Evolutionary conservation across 2,329 filamentous ascomycete species (phyloP).

Genomic region (Myriosclerotinia duriaeana): DNA sequence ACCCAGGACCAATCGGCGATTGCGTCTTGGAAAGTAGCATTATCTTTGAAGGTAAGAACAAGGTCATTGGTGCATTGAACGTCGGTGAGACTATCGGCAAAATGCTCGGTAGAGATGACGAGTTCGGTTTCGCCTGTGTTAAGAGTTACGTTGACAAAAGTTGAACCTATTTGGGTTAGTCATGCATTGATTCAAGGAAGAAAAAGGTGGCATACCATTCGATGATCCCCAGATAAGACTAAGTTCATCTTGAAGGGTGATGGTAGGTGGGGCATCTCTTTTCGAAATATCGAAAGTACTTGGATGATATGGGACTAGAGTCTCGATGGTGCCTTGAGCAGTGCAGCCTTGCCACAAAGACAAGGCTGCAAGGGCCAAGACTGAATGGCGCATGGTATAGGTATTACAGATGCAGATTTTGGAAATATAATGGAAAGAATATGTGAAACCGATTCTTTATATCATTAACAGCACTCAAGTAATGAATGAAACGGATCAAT

Average conservation of each 20-base stretch:
- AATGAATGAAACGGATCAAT: conserved; percentile 24
- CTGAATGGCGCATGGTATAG: conserved; percentile 19
- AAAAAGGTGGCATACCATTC: conserved; percentile 7
- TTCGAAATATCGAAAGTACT: conserved; percentile 8
- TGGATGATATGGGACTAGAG: conserved; percentile 22
- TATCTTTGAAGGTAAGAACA: conserved; percentile 15
- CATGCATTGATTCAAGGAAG: neutral
- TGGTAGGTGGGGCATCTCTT: conserved; percentile 18
- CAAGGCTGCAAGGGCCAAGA: conserved; percentile 17
- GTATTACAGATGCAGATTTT: neutral
- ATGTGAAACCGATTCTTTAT: neutral
- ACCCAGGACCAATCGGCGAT: conserved; percentile 24
- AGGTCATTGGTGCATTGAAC: conserved; percentile 20
- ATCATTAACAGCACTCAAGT: conserved; percentile 12
- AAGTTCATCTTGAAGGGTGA: conserved; percentile 20
- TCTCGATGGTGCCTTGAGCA: conserved; percentile 6
- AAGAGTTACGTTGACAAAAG: conserved; percentile 24
- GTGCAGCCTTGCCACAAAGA: conserved; percentile 21
- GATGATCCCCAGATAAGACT: conserved; percentile 20
- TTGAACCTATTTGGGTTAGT: conserved; percentile 15
- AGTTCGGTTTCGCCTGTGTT: conserved; percentile 21
- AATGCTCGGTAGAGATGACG: conserved; percentile 22
- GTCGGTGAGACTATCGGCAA: conserved; percentile 6
- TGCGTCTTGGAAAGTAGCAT: conserved; percentile 20
- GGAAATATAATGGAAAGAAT: neutral